phyloP scores from a whole-genome alignment of 108 stramenopile genomes.

The Cyclotella choctawhatcheeana region DNA sequence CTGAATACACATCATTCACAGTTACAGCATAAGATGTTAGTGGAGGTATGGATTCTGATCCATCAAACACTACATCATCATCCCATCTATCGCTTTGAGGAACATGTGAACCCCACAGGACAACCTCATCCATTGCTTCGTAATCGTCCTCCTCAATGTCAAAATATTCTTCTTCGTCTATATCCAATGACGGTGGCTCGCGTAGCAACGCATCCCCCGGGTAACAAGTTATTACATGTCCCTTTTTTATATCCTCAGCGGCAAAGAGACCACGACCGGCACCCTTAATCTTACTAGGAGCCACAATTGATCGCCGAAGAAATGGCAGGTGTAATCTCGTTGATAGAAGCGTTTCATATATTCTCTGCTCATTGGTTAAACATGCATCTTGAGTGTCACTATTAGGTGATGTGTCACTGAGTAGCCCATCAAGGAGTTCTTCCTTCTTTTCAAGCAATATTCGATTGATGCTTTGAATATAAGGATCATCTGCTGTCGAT shows the following conservation, averaged over 20 bases:
- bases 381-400: too few relatives aligned
- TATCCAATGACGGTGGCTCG: conserved; percentile 10
- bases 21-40: conserved; percentile 34
- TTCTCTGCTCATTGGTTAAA: too few relatives aligned
- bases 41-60: conserved; percentile 31
- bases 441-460: too few relatives aligned
- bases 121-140: too few relatives aligned
- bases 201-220: conserved; percentile 51
- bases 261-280: conserved; percentile 53
- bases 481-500: too few relatives aligned
- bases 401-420: too few relatives aligned
- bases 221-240: conserved; percentile 54
- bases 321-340: conserved; percentile 19
- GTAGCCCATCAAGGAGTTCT: too few relatives aligned
- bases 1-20: conserved; percentile 27
- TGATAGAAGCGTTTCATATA: conserved; percentile 41
- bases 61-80: conserved; percentile 5
- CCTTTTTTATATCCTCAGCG: conserved; percentile 26
- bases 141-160: conserved; percentile 21
- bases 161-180: conserved; percentile 8
- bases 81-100: conserved; percentile 10
- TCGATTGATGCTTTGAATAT: too few relatives aligned
- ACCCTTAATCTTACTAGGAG: conserved; percentile 24
- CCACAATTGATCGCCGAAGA: conserved; percentile 29
- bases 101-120: conserved; percentile 35